phyloP scores from a whole-genome alignment of 768 basidiomycete genomes.

The Pulveroboletus sp. region DNA sequence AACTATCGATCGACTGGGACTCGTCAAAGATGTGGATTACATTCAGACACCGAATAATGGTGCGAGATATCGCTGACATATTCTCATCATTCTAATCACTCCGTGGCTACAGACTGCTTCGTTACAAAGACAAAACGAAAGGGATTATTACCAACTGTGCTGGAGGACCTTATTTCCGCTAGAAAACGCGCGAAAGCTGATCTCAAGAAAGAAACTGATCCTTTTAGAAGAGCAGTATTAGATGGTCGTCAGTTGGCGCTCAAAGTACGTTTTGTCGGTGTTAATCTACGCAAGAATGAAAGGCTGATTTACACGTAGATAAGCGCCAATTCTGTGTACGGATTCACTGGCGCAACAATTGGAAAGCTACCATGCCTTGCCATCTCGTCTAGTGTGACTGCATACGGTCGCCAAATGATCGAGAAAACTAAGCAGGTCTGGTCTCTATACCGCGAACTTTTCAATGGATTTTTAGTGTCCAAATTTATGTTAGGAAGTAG shows the following conservation, averaged over 20 bases:
- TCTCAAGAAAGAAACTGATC: conserved; percentile 93
- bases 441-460: neutral
- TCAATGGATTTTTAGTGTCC: neutral
- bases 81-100: neutral
- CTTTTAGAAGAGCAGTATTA: conserved; percentile 93
- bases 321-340: conserved; percentile 98
- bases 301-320: conserved; percentile 53
- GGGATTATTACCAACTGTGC: conserved; percentile 83
- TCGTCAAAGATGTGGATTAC: conserved; percentile 86
- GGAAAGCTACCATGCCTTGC: conserved; percentile 94
- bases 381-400: conserved; percentile 92
- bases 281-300: neutral
- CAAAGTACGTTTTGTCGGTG: conserved; percentile 50
- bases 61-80: conserved; percentile 26
- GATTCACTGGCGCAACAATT: conserved; percentile 96
- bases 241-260: conserved; percentile 96
- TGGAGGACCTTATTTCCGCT: conserved; percentile 90
- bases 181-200: conserved; percentile 95
- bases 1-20: conserved; percentile 70
- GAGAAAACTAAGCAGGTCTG: conserved; percentile 87
- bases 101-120: conserved; percentile 67
- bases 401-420: conserved; percentile 99
- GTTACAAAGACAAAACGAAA: conserved; percentile 69
- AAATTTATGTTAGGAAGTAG: conserved; percentile 59
- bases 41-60: conserved; percentile 95